phyloP scores from a whole-genome alignment of 129 eudicot genomes.

The Erigeron canadensis region DNA sequence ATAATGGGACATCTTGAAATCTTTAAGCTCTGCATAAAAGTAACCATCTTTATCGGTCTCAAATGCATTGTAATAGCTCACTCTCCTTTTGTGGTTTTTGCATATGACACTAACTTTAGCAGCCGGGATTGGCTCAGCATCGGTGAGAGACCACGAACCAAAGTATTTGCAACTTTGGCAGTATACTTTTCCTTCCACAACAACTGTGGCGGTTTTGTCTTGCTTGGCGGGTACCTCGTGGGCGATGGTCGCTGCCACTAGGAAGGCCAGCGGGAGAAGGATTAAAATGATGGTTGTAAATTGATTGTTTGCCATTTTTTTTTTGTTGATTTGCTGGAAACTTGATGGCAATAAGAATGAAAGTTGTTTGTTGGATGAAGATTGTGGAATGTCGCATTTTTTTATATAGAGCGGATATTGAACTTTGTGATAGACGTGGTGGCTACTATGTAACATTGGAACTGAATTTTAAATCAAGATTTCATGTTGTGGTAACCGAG shows the following conservation, averaged over 20 bases:
- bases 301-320: slow-evolving; percentile 56
- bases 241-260: slow-evolving; percentile 42
- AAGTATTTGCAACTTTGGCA: slow-evolving; percentile 73
- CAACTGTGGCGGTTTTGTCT: slow-evolving; percentile 46
- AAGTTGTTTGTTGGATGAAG: slow-evolving; percentile 30
- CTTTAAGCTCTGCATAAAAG: slow-evolving; percentile 65
- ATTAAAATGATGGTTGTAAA: slow-evolving; percentile 32
- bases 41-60: slow-evolving; percentile 57
- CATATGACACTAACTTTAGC: slow-evolving; percentile 79
- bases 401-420: slow-evolving; percentile 34
- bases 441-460: slow-evolving; percentile 31
- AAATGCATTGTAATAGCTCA: slow-evolving; percentile 71
- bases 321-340: not conserved
- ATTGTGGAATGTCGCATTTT: slow-evolving; percentile 14
- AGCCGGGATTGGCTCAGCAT: slow-evolving; percentile 56
- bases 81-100: slow-evolving; percentile 67
- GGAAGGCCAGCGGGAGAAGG: slow-evolving; percentile 42
- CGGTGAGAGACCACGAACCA: slow-evolving; percentile 74
- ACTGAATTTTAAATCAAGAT: not conserved
- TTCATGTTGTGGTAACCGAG: not conserved
- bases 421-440: slow-evolving; percentile 47
- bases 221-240: slow-evolving; percentile 34
- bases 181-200: slow-evolving; percentile 77
- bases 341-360: slow-evolving; percentile 1
- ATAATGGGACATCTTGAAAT: slow-evolving; percentile 54